These are phyloP conservation scores for Neurospora tetraspora DNA, from an alignment of 495 filamentous ascomycete species.

Conservation along the genomic window DNA sequence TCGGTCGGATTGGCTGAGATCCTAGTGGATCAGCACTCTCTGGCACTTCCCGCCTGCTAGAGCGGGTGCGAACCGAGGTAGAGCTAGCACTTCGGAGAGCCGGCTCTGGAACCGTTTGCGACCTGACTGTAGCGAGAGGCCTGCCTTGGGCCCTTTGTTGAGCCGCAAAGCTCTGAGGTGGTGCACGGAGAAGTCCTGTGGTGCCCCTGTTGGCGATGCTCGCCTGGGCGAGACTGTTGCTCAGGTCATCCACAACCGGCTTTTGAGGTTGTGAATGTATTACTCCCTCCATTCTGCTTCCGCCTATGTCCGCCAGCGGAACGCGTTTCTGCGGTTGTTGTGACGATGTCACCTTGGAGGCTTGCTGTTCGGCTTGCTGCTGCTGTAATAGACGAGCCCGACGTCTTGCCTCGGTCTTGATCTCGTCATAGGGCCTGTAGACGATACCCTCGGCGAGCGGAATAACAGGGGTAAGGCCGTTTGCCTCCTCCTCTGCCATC, in stretches of 20 bases:
- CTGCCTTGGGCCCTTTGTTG: constrained; percentile 43
- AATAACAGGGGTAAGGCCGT: constrained; percentile 57
- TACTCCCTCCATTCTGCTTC: neutral
- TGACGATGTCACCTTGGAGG: neutral
- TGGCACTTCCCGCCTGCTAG: neutral
- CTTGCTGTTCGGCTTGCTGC: neutral
- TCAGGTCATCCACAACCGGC: constrained; percentile 13
- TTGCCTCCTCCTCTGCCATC: constrained; percentile 59
- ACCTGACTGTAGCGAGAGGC: constrained; percentile 17
- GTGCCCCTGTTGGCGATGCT: constrained; percentile 7
- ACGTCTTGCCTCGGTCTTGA: constrained; percentile 25
- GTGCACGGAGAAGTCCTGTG: constrained; percentile 29
- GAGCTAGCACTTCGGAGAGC: constrained; percentile 9
- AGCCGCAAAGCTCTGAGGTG: constrained; percentile 48
- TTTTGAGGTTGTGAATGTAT: neutral
- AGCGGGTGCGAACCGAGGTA: neutral
- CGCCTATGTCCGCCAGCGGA: neutral
- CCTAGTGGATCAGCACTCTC: constrained; percentile 9
- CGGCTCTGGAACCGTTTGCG: constrained; percentile 14
- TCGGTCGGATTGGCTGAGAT: constrained; percentile 2
- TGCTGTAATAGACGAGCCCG: constrained; percentile 19
- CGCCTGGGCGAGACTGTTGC: constrained; percentile 13
- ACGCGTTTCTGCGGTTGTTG: neutral
- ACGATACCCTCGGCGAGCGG: constrained; percentile 59
- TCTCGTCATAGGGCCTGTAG: constrained; percentile 48